Base-by-base conservation (phyloP, 306 rosid genomes). In the Prunus padus region DNA sequence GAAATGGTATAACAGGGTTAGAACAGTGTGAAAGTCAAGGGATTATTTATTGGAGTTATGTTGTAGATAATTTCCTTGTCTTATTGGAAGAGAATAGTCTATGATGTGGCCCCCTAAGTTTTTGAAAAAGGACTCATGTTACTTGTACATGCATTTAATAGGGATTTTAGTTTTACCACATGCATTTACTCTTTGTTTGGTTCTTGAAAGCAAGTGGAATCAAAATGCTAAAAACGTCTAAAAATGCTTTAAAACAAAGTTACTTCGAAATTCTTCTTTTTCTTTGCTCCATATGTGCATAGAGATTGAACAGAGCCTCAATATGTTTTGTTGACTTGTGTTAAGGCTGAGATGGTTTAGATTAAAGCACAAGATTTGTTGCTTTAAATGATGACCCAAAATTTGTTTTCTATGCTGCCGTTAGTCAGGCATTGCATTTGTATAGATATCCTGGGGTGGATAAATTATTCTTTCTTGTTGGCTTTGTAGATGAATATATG, bases 401-500 rank as follows among this genome's bases (percentile, higher is more conserved):
- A 42, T 42, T 46, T 50, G 19, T 59, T 57, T 42, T 16, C 67
- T 11, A 11, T 72, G 26, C 5, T 22, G 37, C 1, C 8, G 1
- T n/a, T n/a, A n/a, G n/a, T n/a, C n/a, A n/a, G n/a, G n/a, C n/a
- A n/a, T n/a, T n/a, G n/a, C n/a, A 26, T 62, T 20, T 60, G 22
- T 65, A 59, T 11, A n/a, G 22, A 26, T 44, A 42, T 72, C 26
- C 26, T 45, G 13, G 46, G 30, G 16, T 1, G 19, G 42, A 55
- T 64, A 1, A 66, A 61, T 4, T 28, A 30, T 26, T 67, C 44
- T 64, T 56, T 47, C 71, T 47, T 45, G 65, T 33, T 44, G 46
- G 62, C 76, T 20, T 78, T 52, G 28, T 79, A 95, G 98, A 95
- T 95, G 98, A 89, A 47, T 81, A n/a, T n/a, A 90, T 95, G 98